These are phyloP conservation scores for Acanthochlamys bracteata DNA, from an alignment of 106 monocot species.

Conservation along the genomic window DNA sequence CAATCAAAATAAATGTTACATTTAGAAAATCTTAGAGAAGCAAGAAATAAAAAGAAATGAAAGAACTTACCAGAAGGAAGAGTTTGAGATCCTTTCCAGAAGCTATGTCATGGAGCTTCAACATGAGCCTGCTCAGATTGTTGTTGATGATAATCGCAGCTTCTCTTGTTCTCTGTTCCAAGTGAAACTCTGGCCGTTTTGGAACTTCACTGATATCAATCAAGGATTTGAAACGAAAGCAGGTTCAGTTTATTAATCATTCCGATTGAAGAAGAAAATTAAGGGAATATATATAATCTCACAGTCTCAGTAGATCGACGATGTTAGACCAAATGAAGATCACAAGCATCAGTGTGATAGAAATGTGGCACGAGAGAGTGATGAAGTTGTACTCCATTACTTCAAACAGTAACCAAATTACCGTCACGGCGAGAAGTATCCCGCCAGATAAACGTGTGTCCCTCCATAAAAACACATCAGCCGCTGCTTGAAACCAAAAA, in stretches of 20 bases:
- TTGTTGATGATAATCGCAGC: conserved; percentile 18
- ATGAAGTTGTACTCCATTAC: conserved; percentile 56
- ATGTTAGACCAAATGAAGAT: conserved; percentile 44
- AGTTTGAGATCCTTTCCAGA: conserved; percentile 45
- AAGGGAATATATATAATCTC: not conserved
- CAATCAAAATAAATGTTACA: not conserved
- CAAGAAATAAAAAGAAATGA: too few relatives aligned
- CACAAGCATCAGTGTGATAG: conserved; percentile 43
- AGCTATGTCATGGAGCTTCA: conserved; percentile 34
- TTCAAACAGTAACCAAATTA: conserved; percentile 54
- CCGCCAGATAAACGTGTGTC: conserved; percentile 36
- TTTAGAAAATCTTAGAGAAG: too few relatives aligned
- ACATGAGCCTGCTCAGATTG: conserved; percentile 18
- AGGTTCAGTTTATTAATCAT: not conserved
- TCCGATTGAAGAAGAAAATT: not conserved
- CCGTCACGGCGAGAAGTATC: conserved; percentile 30
- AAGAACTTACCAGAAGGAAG: conserved; percentile 38
- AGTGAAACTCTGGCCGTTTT: not conserved
- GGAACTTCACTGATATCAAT: not conserved
- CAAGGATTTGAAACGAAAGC: not conserved
- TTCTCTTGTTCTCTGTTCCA: conserved; percentile 8
- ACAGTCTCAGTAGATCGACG: conserved; percentile 42
- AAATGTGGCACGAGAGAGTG: conserved; percentile 43
- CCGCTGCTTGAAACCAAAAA: conserved; percentile 21
- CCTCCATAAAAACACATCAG: conserved; percentile 54